These are phyloP conservation scores for Leishmania mexicana DNA, from an alignment of 208 protist species.

Conservation along the genomic window DNA sequence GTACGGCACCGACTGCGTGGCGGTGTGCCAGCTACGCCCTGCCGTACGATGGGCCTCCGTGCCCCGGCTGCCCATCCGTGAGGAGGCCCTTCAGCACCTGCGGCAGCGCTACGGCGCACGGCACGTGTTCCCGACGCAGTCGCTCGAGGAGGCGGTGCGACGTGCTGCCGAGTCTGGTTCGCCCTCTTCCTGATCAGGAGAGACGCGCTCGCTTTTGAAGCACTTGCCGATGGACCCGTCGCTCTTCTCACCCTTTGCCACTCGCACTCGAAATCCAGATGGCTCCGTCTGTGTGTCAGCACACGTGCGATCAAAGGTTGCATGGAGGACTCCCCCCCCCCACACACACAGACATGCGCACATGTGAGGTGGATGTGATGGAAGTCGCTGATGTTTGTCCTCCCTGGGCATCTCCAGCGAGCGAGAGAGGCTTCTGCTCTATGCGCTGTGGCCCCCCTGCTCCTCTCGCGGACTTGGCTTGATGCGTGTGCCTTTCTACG, in stretches of 20 bases:
- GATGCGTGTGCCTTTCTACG: background rate
- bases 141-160: constrained; percentile 31
- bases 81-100: constrained; percentile 35
- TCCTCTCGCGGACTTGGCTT: background rate
- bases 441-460: background rate
- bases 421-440: background rate
- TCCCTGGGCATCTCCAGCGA: background rate
- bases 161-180: constrained; percentile 6
- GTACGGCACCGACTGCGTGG: constrained; percentile 64
- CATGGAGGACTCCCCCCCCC: background rate
- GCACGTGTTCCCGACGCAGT: constrained; percentile 39
- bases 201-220: background rate
- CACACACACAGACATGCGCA: background rate
- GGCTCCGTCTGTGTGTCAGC: background rate
- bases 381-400: background rate
- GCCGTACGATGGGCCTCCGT: constrained; percentile 5
- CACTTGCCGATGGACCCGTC: background rate
- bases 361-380: background rate
- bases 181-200: background rate
- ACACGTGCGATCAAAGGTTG: background rate
- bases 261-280: background rate
- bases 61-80: constrained; percentile 25
- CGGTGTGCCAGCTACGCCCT: constrained; percentile 55
- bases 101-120: constrained; percentile 59
- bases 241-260: background rate